Percentiles rank a stretch among this genome's conserved stretches.
These are phyloP conservation scores for Galeopsis tetrahit DNA, from an alignment of 257 asterid species.

Conservation along the genomic window DNA sequence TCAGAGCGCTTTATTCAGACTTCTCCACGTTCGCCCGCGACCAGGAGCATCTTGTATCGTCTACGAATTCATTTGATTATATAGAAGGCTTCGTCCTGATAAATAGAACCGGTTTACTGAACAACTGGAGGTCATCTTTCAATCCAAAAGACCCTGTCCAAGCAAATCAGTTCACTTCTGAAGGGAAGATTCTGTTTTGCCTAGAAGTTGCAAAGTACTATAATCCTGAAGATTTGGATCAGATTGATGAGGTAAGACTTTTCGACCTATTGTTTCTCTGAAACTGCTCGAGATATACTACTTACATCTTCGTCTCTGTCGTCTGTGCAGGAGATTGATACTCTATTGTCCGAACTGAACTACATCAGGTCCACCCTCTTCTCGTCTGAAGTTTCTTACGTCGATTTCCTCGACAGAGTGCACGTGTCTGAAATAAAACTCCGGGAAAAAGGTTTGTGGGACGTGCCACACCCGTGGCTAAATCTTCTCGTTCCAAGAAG, in stretches of 20 bases:
- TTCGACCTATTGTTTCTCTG: constrained; percentile 2
- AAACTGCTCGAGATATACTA: not conserved
- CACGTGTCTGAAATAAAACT: constrained; percentile 77
- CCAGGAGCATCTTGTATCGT: constrained; percentile 79
- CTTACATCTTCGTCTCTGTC: constrained; percentile 24
- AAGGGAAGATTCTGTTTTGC: constrained; percentile 80
- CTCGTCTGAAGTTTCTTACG: constrained; percentile 70
- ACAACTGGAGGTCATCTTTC: constrained; percentile 90
- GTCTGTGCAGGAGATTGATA: constrained; percentile 64
- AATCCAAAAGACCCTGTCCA: constrained; percentile 74
- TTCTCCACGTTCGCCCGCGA: constrained; percentile 66
- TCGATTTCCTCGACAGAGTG: constrained; percentile 77
- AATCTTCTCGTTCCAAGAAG: constrained; percentile 82
- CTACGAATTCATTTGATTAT: constrained; percentile 64
- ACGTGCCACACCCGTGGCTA: constrained; percentile 95
- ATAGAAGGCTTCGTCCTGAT: constrained; percentile 82
- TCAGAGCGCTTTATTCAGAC: constrained; percentile 79
- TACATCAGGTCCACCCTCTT: constrained; percentile 76
- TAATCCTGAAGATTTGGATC: constrained; percentile 52
- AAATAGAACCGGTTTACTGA: constrained; percentile 76
- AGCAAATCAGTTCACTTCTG: constrained; percentile 74
- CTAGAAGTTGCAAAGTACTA: constrained; percentile 84
- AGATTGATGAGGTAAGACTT: constrained; percentile 52
- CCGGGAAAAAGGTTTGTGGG: constrained; percentile 80
- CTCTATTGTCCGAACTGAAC: constrained; percentile 55